phyloP scores from a whole-genome alignment of 2,329 filamentous ascomycete genomes.

The Allantophomopsis cytisporea region DNA sequence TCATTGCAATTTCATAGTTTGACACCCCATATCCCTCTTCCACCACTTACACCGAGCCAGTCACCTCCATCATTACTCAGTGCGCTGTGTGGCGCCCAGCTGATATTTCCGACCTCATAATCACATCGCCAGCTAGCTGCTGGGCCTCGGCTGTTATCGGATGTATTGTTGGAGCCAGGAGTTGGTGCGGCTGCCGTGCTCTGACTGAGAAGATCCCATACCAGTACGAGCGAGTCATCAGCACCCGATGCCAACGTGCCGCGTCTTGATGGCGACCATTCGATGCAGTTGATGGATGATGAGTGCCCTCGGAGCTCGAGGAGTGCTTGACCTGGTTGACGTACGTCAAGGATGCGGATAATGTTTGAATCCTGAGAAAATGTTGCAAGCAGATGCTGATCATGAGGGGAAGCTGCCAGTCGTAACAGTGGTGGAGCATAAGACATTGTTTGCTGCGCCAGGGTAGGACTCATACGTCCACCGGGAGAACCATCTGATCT shows the following conservation, averaged over 20 bases:
- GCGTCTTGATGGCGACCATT: constrained; percentile 83
- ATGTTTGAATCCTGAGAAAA: constrained; percentile 88
- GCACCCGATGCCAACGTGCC: constrained; percentile 84
- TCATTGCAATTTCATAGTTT: constrained; percentile 12
- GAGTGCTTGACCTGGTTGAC: constrained; percentile 88
- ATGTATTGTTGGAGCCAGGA: constrained; percentile 32
- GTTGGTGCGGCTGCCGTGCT: constrained; percentile 15
- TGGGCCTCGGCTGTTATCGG: constrained; percentile 50
- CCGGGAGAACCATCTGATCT: constrained; percentile 28
- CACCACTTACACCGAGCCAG: constrained; percentile 74
- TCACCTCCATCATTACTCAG: constrained; percentile 59
- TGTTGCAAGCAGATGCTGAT: constrained; percentile 90
- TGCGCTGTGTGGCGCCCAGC: constrained; percentile 65
- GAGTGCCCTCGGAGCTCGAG: constrained; percentile 85
- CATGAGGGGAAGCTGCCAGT: constrained; percentile 83
- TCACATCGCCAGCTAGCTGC: constrained; percentile 74
- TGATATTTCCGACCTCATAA: constrained; percentile 75
- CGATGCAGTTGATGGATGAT: constrained; percentile 78
- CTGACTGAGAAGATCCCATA: constrained; percentile 80
- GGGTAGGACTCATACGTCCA: constrained; percentile 57
- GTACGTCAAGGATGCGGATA: constrained; percentile 89
- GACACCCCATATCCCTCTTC: constrained; percentile 64
- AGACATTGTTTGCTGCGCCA: constrained; percentile 64
- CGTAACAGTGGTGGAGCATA: constrained; percentile 68
- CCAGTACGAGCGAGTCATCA: constrained; percentile 80